Evolutionary conservation across 805 yeast species (phyloP), one percentile per base, ranked within the genome.

Genomic region (Komagataella kurtzmanii): DNA sequence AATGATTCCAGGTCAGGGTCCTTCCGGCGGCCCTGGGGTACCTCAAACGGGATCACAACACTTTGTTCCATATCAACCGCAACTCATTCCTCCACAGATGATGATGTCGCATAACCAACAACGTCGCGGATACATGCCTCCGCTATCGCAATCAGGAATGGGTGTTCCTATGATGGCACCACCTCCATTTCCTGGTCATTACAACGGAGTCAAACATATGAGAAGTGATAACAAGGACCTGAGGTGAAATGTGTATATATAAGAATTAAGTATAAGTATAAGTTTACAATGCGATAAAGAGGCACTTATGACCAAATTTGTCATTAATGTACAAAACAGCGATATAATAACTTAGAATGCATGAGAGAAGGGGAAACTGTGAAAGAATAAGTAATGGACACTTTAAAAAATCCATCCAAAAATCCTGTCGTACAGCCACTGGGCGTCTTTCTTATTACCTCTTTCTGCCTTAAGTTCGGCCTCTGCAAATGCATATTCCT

Each of bases 381-480:
- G 23, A 21, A 21, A 17, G 45, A 44, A 44, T 7, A 21, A 21
- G 23, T 21, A 6, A 21, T 5, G 12, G 1, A 17, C 17, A 7
- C 14, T 7, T 51, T 50, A 64, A 56, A 64, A 64, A 7, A 64
- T 14, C 52, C 58, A 61, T 10, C 66, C 67, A 48, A 65, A 17
- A 17, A 60, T 54, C 48, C 58, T 61, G n/a, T 62, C 64, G 52
- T 65, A 65, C 60, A 61, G 60, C 64, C 64, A 62, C 18, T 55
- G 52, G 17, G 49, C 46, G 19, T 51, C 58, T 51, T 55, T 58
- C 50, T 51, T 56, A 12, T 54, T 58, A 7, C 54, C 55, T 18
- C 36, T 47, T 23, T 30, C 24, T 3, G 54, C 57, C 30, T 51
- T 50, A 55, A 53, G 54, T 18, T 49, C 55, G 49, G 53, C 53